A percentile compares a stretch with the other conserved stretches of the same genome.
Evolutionary conservation across 2,329 filamentous ascomycete genomes (phyloP).

Genomic region (Cordyceps fumosorosea): DNA sequence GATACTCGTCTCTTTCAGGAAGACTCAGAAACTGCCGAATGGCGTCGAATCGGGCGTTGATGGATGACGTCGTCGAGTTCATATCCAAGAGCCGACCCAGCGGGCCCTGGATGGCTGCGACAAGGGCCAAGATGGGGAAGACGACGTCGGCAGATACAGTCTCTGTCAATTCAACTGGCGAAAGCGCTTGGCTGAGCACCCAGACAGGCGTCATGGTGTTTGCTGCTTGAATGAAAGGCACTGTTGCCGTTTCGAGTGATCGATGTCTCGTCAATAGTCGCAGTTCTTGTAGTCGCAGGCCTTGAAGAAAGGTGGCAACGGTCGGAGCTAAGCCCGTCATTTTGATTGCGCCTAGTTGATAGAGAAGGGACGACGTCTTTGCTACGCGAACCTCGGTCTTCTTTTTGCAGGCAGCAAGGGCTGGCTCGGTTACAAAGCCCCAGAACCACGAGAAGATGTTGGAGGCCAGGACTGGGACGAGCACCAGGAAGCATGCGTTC

Average conservation of each 20-base stretch:
- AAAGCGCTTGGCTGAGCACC: neutral
- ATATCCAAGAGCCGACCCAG: slow-evolving; percentile 6
- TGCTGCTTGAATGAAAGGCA: neutral
- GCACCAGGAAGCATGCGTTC: neutral
- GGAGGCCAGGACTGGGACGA: neutral
- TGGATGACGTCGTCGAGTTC: neutral
- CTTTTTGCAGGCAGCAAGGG: neutral
- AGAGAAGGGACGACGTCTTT: neutral
- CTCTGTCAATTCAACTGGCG: neutral
- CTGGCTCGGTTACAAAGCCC: neutral
- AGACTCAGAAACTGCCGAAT: neutral
- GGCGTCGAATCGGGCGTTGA: neutral
- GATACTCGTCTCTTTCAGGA: slow-evolving; percentile 8
- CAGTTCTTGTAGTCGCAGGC: neutral
- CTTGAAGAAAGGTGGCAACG: neutral
- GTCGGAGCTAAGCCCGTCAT: slow-evolving; percentile 6
- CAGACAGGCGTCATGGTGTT: slow-evolving; percentile 7
- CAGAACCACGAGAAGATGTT: slow-evolving; percentile 6
- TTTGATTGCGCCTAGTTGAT: slow-evolving; percentile 7
- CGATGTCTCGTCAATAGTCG: neutral
- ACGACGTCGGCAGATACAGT: neutral
- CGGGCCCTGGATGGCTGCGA: slow-evolving; percentile 5
- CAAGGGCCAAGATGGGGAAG: slow-evolving; percentile 1
- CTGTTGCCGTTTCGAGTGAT: neutral
- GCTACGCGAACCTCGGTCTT: neutral